Base-by-base conservation (phyloP, 257 asterid genomes). In the Schizonepeta tenuifolia region DNA sequence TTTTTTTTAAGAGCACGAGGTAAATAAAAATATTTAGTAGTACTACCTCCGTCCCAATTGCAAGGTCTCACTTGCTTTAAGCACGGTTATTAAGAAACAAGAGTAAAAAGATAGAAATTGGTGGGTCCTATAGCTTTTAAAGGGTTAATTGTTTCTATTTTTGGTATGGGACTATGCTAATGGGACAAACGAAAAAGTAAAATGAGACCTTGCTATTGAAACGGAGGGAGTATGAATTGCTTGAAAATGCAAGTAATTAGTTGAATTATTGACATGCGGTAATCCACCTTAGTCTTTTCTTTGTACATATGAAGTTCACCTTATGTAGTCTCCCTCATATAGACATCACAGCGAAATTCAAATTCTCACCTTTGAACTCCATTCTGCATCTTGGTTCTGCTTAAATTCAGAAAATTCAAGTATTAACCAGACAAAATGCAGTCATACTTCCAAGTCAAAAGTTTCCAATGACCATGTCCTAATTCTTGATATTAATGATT, bases 1-100 rank as follows among this genome's bases (percentile, higher is more conserved):
- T 61, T 62, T 75, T 59, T 33, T 44, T 57, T n/a, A 44, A 75
- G 76, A 68, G 80, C 70, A 75, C 50, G 51, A 69, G 69, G 78
- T 35, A 60, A 63, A 79, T 72, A 55, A 65, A 56, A 58, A 12
- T 33, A 69, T 28, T 49, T 26, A 59, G 54, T 49, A 21, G 71
- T n/a, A n/a, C n/a, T n/a, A n/a, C n/a, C n/a, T n/a, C n/a, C n/a
- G n/a, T n/a, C n/a, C n/a, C n/a, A n/a, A n/a, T n/a, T n/a, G n/a
- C n/a, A n/a, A n/a, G n/a, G n/a, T n/a, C n/a, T n/a, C n/a, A n/a
- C n/a, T n/a, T n/a, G n/a, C n/a, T n/a, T n/a, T n/a, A n/a, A n/a
- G n/a, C n/a, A n/a, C n/a, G n/a, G n/a, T n/a, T n/a, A n/a, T n/a
- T n/a, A n/a, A n/a, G n/a, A n/a, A n/a, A n/a, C n/a, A n/a, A n/a